Conservation (phyloP, 164 flowering plant species). For the Cinnamomum micranthum region DNA sequence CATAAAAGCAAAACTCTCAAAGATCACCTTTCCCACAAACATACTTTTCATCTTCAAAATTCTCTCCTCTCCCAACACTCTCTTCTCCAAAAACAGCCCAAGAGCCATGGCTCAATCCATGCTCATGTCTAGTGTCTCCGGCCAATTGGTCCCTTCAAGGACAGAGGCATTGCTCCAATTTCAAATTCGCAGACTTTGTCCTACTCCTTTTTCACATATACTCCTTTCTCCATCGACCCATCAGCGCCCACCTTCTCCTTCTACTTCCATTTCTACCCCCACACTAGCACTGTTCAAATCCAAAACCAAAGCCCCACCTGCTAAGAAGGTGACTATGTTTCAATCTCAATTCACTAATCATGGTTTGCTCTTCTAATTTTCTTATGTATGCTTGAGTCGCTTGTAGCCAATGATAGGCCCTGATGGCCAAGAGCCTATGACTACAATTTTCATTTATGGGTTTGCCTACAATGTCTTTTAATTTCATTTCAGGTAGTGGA, state of each 20-base stretch:
- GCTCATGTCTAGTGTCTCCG: conserved; percentile 44
- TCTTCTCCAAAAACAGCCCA: neutral
- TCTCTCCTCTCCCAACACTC: neutral
- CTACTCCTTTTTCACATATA: conserved; percentile 44
- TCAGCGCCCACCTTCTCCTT: neutral
- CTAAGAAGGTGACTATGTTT: conserved; percentile 44
- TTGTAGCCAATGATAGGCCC: neutral
- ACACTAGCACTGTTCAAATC: conserved; percentile 80
- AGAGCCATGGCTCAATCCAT: conserved; percentile 72
- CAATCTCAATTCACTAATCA: neutral
- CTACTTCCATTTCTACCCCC: conserved; percentile 21
- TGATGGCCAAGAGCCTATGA: neutral
- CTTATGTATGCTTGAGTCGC: neutral
- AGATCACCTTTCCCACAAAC: neutral
- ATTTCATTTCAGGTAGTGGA: neutral
- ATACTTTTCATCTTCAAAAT: neutral
- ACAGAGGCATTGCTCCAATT: conserved; percentile 30
- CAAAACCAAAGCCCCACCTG: conserved; percentile 68
- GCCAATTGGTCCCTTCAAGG: conserved; percentile 27
- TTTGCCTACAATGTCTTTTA: neutral
- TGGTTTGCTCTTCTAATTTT: neutral
- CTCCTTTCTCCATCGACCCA: conserved; percentile 28
- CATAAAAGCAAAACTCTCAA: neutral
- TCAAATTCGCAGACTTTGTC: conserved; percentile 31
- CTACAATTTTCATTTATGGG: neutral